Percentiles rank a stretch among this genome's conserved stretches.
Evolutionary conservation across 2,329 filamentous ascomycete genomes (phyloP).

Genomic region (Cryphonectria nitschkei): DNA sequence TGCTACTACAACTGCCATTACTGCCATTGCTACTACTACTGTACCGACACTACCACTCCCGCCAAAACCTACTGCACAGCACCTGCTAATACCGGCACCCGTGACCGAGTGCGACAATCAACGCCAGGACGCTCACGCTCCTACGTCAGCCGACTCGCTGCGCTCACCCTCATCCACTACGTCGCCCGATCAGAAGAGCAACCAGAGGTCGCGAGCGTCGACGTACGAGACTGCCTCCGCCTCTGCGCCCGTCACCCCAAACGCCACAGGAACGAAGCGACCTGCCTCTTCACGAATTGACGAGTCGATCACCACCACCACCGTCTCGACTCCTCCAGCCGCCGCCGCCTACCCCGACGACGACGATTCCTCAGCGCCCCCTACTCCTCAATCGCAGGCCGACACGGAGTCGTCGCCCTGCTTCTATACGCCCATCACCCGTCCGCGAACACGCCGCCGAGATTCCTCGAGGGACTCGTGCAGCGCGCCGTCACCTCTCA

Average conservation of each 20-base stretch:
- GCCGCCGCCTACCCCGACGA: constrained; percentile 9
- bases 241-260: constrained; percentile 29
- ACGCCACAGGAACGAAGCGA: constrained; percentile 36
- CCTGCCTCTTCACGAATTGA: constrained; percentile 45
- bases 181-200: constrained; percentile 29
- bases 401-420: constrained; percentile 20
- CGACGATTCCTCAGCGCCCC: constrained; percentile 8
- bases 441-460: constrained; percentile 32
- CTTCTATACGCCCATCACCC: constrained; percentile 24
- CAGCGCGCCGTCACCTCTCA: constrained; percentile 20
- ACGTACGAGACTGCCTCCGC: constrained; percentile 42
- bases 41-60: constrained; percentile 11
- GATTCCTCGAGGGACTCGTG: constrained; percentile 31
- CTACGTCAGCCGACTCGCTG: constrained; percentile 13
- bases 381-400: constrained; percentile 31
- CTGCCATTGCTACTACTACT: background rate
- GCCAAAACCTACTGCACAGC: constrained; percentile 10
- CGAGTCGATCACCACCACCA: constrained; percentile 21
- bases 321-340: constrained; percentile 5
- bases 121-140: constrained; percentile 8
- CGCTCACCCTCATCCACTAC: constrained; percentile 23
- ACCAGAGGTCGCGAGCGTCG: constrained; percentile 41
- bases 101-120: constrained; percentile 16
- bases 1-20: constrained; percentile 1
- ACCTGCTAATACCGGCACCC: constrained; percentile 6